These are phyloP conservation scores for Kodamaea jinghongensis DNA, from an alignment of 805 yeast species.

Conservation along the genomic window DNA sequence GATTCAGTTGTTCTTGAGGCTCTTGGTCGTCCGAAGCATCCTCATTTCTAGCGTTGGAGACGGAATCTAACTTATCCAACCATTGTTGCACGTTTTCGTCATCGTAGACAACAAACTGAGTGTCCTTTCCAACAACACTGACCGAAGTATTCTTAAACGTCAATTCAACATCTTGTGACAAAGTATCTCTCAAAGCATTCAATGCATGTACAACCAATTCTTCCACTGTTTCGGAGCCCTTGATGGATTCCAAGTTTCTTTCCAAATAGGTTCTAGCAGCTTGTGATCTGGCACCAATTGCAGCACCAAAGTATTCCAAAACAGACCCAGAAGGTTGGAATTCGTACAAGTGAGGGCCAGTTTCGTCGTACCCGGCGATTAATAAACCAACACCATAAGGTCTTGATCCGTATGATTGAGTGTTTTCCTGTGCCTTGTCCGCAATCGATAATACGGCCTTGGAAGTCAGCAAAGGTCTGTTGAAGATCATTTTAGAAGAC, in stretches of 20 bases:
- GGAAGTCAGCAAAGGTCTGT: constrained; percentile 79
- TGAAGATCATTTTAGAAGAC: constrained; percentile 78
- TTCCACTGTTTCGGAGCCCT: constrained; percentile 57
- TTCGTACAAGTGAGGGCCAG: constrained; percentile 92
- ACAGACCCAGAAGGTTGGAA: constrained; percentile 96
- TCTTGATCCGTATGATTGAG: constrained; percentile 93
- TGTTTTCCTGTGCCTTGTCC: constrained; percentile 95
- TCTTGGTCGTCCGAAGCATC: constrained; percentile 32
- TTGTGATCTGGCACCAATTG: constrained; percentile 98
- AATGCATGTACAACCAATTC: constrained; percentile 83
- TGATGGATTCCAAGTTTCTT: constrained; percentile 70
- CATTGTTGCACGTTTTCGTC: constrained; percentile 84
- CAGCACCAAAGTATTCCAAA: constrained; percentile 86
- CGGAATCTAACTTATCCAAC: constrained; percentile 71
- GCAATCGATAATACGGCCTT: constrained; percentile 85
- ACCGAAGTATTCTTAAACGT: constrained; percentile 81
- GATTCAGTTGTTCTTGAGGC: constrained; percentile 13
- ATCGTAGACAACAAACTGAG: constrained; percentile 73
- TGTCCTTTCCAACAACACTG: constrained; percentile 85
- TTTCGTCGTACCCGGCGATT: constrained; percentile 86
- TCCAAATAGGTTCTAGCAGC: constrained; percentile 97
- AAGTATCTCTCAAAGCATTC: constrained; percentile 87
- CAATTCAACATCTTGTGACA: constrained; percentile 91
- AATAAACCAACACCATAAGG: constrained; percentile 98
- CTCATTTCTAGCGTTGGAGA: constrained; percentile 54